Evolutionary conservation across 768 basidiomycete species (phyloP).

Genomic region (Calocybe cyanea): DNA sequence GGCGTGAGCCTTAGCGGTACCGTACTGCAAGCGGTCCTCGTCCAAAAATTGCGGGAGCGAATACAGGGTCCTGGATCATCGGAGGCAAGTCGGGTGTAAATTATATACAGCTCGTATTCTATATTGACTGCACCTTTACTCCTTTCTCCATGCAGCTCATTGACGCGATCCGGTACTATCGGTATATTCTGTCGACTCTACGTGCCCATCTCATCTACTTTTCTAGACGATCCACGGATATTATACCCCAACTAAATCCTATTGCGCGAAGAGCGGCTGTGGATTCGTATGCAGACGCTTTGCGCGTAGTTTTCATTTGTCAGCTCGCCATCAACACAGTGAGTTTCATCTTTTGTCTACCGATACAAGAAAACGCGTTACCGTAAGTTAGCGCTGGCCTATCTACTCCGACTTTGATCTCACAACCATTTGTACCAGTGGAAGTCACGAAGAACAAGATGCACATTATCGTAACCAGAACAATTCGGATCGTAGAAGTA

Average conservation of each 20-base stretch:
- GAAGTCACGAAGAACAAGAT: constrained; percentile 60
- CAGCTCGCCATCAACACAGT: constrained; percentile 67
- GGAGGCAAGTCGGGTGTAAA: constrained; percentile 47
- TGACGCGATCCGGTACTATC: constrained; percentile 57
- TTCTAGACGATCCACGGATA: constrained; percentile 64
- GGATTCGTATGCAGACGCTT: constrained; percentile 73
- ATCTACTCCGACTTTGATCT: constrained; percentile 4
- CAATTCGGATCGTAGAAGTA: constrained; percentile 22
- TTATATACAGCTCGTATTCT: constrained; percentile 8
- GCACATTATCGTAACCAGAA: constrained; percentile 46
- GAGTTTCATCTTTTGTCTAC: constrained; percentile 63
- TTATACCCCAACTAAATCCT: constrained; percentile 65
- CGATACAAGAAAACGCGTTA: constrained; percentile 71
- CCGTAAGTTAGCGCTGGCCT: constrained; percentile 37
- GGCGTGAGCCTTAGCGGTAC: constrained; percentile 89
- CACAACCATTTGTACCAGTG: constrained; percentile 31
- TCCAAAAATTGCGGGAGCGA: constrained; percentile 61
- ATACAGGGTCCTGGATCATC: constrained; percentile 75
- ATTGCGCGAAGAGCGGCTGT: constrained; percentile 56
- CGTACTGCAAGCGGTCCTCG: constrained; percentile 76
- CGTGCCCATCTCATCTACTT: constrained; percentile 2
- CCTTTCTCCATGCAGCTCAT: constrained; percentile 49
- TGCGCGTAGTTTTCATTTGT: constrained; percentile 80
- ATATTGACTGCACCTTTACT: constrained; percentile 10
- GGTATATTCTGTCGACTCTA: constrained; percentile 3